Base-by-base conservation (phyloP, 345 rosid species). In the Kernera saxatilis region DNA sequence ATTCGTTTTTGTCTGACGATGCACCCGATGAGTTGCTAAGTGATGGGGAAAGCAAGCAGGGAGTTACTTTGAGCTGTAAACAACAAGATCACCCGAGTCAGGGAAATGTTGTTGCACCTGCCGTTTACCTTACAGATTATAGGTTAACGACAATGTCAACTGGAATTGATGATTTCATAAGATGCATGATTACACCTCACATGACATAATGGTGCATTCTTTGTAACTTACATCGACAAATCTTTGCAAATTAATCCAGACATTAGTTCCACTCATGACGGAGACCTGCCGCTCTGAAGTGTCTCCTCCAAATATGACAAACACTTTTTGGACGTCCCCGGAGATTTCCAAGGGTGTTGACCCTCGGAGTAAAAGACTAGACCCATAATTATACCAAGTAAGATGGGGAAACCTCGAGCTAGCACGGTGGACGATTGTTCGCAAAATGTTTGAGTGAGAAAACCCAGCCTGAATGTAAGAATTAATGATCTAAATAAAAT, bases 241-340 rank as follows among this genome's bases (percentile, higher is more conserved):
- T 69, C 86, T 84, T 77, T 80, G 93, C 92, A 93, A 75, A 78
- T 91, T 91, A 54, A 91, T 92, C 97, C 96, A 93, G 45, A 91
- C 87, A 66, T 91, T 93, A 64, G 98, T 93, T 80, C 96, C 98
- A 21, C 98, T 93, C 86, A 93, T 86, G 61, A 93, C 90, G 67
- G 98, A 93, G 25, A 93, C 97, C 84, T 93, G 98, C 70, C 98
- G 88, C 83, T 93, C 98, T 44, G 97, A 93, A 21, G 96, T 88
- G 82, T 84, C 83, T 60, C 98, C 97, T 67, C 98, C 97, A 84
- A 91, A 86, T 52, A 93, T 62, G 78, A 93, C 88, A 82, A 93
- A 86, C 65, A 86, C 89, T 79, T 88, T 80, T 67, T 55, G 79
- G 59, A 32, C 44, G 43, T 65, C 85, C 77, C 75, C 74, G 12